Percentiles rank a stretch among this genome's conserved stretches.
Evolutionary conservation across 75 land plant species (phyloP).

Genomic region (Pinus tabuliformis): DNA sequence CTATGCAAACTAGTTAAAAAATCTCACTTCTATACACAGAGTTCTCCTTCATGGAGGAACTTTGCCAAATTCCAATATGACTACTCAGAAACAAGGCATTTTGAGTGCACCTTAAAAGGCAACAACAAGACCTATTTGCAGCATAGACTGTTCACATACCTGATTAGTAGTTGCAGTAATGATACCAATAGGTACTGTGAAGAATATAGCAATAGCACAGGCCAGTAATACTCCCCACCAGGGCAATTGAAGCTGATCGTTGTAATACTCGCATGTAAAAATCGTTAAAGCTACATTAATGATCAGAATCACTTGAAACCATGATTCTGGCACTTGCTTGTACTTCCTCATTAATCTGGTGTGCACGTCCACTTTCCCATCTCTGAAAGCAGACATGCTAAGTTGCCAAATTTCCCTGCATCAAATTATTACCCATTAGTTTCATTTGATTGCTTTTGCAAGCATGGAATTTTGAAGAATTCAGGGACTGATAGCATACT

Average conservation of each 20-base stretch:
- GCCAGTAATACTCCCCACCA: constrained; percentile 43
- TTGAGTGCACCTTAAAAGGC: no score
- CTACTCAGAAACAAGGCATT: no score
- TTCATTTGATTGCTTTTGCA: background rate
- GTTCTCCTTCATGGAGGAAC: no score
- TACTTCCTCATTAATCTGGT: constrained; percentile 25
- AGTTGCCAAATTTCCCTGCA: constrained; percentile 31
- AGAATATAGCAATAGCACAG: constrained; percentile 18
- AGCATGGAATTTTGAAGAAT: background rate
- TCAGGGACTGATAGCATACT: constrained; percentile 4
- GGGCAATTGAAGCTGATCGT: constrained; percentile 26
- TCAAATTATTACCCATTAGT: background rate
- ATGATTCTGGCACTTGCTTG: constrained; percentile 15
- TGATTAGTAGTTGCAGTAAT: constrained; percentile 38
- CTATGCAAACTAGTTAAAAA: no score
- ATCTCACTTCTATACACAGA: no score
- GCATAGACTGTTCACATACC: constrained; percentile 3
- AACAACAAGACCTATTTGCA: no score
- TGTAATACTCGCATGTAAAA: constrained; percentile 5
- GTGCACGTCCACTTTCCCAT: constrained; percentile 16
- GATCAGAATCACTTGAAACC: constrained; percentile 22
- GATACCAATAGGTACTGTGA: constrained; percentile 38
- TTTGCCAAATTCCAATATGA: no score
- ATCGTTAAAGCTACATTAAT: constrained; percentile 9
- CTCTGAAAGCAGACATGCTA: constrained; percentile 17